Base-by-base conservation (phyloP, 176 grass and related monocot genomes). In the Rhipidocladum racemiflorum region DNA sequence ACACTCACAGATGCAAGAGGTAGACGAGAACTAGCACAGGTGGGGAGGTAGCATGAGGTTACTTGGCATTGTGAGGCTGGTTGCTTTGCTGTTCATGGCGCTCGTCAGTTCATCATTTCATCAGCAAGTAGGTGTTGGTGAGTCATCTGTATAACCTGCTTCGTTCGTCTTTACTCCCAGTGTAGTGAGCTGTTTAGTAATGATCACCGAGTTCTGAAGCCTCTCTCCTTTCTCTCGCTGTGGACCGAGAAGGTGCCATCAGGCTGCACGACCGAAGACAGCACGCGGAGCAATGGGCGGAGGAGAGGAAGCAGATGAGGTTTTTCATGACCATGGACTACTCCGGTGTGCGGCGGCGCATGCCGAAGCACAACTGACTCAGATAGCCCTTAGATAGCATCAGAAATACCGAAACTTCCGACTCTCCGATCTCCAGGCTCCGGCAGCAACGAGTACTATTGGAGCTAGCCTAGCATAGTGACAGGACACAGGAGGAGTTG, bases 311-410 rank as follows among this genome's bases (percentile, higher is more conserved):
- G 38, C 74, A 81, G 83, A 16, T 89, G 63, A 72, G 84, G 24
- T 87, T 86, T 61, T 84, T 82, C 81, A 67, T 80, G 88, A 79
- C 84, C 74, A 83, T 56, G 76, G 92, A 94, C 39, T 94, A 94
- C 44, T 0, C 1, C 0, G 0, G 1, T 2, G 27, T 56, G 64
- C 35, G 1, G 57, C 78, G 85, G 35, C 79, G 87, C 77, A 3
- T 3, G 15, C 92, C 89, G 1, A 83, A 65, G 24, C 90, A 94
- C 90, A 94, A 94, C 76, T 84, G 82, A 83, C 72, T 53, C 59
- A 59, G 72, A 9, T 14, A 36, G 24, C 32, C 34, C 7, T 49
- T 51, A 34, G 42, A 38, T 18, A 63, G 53, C 63, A 80, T 10
- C 34, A 28, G 62, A 29, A 74, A 65, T 32, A 57, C 25, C 34